Base-by-base conservation (phyloP, 306 rosid genomes). In the Astragalus membranaceus region DNA sequence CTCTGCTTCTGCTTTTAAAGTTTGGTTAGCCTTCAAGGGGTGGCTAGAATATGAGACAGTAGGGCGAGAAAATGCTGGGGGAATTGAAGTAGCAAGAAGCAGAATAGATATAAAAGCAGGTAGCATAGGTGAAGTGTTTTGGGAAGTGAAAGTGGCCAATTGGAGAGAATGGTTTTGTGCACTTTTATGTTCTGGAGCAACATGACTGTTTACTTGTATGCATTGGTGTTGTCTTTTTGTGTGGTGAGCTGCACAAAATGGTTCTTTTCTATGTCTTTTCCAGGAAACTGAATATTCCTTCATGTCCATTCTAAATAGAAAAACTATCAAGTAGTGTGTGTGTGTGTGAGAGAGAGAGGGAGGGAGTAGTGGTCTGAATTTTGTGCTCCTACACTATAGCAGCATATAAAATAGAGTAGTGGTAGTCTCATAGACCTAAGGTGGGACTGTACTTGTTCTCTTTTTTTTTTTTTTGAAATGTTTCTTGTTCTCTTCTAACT, bases 181-280 rank as follows among this genome's bases (percentile, higher is more conserved):
- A 42, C 42, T 70, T 79, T 82, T 78, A 74, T 70, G 79, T 80
- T 79, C 64, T 79, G 88, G 11, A 67, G 47, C 39, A 80, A 55
- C 75, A 46, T 55, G 62, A 74, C 70, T 81, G 48, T 2, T 42
- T 77, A 78, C 66, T 82, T 81, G 94, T 81, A 67, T 50, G 89
- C 68, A 80, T 84, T 82, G 82, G 15, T 10, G 84, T 82, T 92
- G 97, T 90, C 88, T 71, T 87, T 46, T 90, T 82, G 82, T 80
- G 90, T 56, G 68, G 43, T 69, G 61, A 72, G 67, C 76, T 74
- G 67, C 78, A 73, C 60, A 69, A 70, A 13, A 78, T 55, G 76
- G 66, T 46, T 81, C 81, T 74, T 75, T 89, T 83, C 69, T 82
- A 55, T 77, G 78, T 73, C 81, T 82, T 83, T 88, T 81, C 79